These are phyloP conservation scores for Pholiota adiposa DNA, from an alignment of 1,284 basidiomycete species.

Conservation along the genomic window DNA sequence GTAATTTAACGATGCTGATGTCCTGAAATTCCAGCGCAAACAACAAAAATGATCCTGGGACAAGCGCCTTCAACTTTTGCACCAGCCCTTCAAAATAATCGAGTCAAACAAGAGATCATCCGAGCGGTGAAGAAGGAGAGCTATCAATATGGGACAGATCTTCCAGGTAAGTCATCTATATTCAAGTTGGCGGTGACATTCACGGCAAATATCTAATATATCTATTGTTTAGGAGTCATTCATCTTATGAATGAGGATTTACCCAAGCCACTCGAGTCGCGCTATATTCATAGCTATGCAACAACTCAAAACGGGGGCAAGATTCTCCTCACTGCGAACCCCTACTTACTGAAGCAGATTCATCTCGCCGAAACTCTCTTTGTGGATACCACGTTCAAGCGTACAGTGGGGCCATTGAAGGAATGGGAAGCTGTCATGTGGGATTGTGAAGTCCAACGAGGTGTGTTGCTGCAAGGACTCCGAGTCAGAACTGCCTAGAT, in stretches of 20 bases:
- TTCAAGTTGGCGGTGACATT: too few relatives aligned
- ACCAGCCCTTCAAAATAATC: conserved; percentile 5
- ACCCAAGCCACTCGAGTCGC: conserved; percentile 2
- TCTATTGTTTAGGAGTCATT: too few relatives aligned
- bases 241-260: conserved; percentile 8
- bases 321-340: conserved; percentile 8
- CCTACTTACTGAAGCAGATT: conserved; percentile 4
- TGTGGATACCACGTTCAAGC: conserved; percentile 16
- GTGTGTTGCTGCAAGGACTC: too few relatives aligned
- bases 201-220: too few relatives aligned
- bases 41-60: not conserved
- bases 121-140: conserved; percentile 1
- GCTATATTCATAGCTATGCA: conserved; percentile 7
- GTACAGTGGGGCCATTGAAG: not conserved
- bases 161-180: not conserved
- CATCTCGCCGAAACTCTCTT: not conserved
- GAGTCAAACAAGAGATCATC: conserved; percentile 10
- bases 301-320: not conserved
- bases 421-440: conserved; percentile 13
- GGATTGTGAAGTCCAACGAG: conserved; percentile 9
- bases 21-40: not conserved
- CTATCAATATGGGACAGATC: conserved; percentile 1
- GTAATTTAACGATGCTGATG: too few relatives aligned
- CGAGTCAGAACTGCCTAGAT: too few relatives aligned
- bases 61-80: not conserved